These are phyloP conservation scores for Diplodia corticola DNA, from an alignment of 2,329 filamentous ascomycete species.

Conservation along the genomic window DNA sequence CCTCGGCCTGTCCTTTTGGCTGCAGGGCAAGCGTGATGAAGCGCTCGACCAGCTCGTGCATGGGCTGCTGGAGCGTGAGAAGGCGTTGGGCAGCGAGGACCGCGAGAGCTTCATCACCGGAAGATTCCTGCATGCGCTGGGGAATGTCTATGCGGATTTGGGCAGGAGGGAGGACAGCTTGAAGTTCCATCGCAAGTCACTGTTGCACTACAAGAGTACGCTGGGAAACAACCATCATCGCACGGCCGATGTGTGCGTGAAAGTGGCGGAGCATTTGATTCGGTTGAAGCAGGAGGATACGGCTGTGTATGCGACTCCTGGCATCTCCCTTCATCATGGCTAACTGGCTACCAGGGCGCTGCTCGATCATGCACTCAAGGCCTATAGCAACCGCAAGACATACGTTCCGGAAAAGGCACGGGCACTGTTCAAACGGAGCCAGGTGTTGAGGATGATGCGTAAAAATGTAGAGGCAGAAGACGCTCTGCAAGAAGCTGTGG, in stretches of 20 bases:
- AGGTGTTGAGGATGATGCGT: not conserved
- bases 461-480: not conserved
- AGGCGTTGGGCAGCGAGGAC: slow-evolving; percentile 24
- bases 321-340: too few species aligned
- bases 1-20: slow-evolving; percentile 28
- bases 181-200: slow-evolving; percentile 21
- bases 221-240: slow-evolving; percentile 26
- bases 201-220: slow-evolving; percentile 25
- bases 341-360: not conserved
- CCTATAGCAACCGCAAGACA: not conserved
- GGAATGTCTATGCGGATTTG: slow-evolving; percentile 26
- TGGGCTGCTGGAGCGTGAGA: slow-evolving; percentile 22
- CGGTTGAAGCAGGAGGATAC: not conserved
- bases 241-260: slow-evolving; percentile 25
- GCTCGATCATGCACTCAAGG: not conserved
- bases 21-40: slow-evolving; percentile 23
- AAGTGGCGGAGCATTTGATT: slow-evolving; percentile 25
- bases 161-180: slow-evolving; percentile 24
- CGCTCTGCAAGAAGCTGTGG: not conserved
- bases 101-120: slow-evolving; percentile 28
- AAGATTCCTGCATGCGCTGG: slow-evolving; percentile 27
- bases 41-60: slow-evolving; percentile 21
- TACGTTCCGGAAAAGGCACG: slow-evolving; percentile 20
- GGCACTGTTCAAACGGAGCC: slow-evolving; percentile 4
- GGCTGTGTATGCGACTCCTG: slow-evolving; percentile 2